Conservation (phyloP, 768 basidiomycete genomes). For the Boletus barrowsii region DNA sequence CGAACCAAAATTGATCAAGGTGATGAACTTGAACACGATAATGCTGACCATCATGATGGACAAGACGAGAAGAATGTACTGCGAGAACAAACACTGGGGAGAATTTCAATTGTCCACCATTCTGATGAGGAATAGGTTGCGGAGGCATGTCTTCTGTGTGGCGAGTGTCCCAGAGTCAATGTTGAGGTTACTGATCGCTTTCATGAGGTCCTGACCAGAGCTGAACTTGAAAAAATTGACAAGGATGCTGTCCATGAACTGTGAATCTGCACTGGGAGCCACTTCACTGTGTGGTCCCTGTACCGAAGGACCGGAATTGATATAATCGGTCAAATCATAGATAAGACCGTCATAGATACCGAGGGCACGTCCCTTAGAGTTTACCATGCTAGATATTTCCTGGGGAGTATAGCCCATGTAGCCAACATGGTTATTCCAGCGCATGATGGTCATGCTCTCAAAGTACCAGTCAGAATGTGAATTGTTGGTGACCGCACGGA, state of each 20-base stretch:
- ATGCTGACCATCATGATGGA: too few species aligned
- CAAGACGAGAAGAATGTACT: too few species aligned
- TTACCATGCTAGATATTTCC: conserved; percentile 71
- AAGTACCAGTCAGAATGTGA: conserved; percentile 98
- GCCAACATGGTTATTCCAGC: too few species aligned
- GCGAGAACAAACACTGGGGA: too few species aligned
- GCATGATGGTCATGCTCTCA: conserved; percentile 89
- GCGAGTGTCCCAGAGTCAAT: conserved; percentile 60
- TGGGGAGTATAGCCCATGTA: conserved; percentile 79
- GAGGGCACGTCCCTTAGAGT: conserved; percentile 50
- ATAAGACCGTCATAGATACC: conserved; percentile 84
- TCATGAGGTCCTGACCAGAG: conserved; percentile 80
- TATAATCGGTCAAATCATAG: conserved; percentile 84
- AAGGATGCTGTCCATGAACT: conserved; percentile 82
- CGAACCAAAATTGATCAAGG: too few species aligned
- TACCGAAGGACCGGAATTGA: conserved; percentile 63
- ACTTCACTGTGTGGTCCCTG: conserved; percentile 51
- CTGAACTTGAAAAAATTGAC: conserved; percentile 72
- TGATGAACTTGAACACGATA: too few species aligned
- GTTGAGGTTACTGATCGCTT: conserved; percentile 56
- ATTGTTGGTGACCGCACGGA: conserved; percentile 85
- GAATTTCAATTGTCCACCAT: too few species aligned
- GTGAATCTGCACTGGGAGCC: conserved; percentile 40
- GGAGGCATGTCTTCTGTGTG: conserved; percentile 81
- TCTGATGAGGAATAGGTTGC: conserved; percentile 23